Evolutionary conservation across 768 basidiomycete genomes (phyloP).

Genomic region (Suillus hirtellus): DNA sequence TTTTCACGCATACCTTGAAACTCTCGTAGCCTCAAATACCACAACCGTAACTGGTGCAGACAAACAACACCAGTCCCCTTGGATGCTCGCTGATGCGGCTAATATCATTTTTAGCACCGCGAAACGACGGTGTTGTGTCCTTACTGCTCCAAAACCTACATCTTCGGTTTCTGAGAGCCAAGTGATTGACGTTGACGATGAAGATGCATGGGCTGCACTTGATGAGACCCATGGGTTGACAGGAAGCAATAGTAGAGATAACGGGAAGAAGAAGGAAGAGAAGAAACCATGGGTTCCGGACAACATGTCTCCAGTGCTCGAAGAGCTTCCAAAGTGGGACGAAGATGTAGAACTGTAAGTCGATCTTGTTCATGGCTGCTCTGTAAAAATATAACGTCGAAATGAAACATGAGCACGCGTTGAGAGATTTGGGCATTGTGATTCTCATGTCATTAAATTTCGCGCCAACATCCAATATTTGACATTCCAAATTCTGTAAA

Average conservation of each 20-base stretch:
- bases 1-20: slow-evolving; percentile 91
- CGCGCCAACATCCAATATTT: too few relatives aligned
- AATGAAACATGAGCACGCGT: too few relatives aligned
- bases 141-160: slow-evolving; percentile 31
- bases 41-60: slow-evolving; percentile 48
- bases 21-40: slow-evolving; percentile 68
- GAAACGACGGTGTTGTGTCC: slow-evolving; percentile 76
- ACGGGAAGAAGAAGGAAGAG: slow-evolving; percentile 13
- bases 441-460: too few relatives aligned
- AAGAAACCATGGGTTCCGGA: slow-evolving; percentile 62
- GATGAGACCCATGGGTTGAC: slow-evolving; percentile 56
- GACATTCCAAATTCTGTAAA: too few relatives aligned
- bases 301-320: slow-evolving; percentile 82
- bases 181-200: slow-evolving; percentile 53
- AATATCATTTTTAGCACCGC: slow-evolving; percentile 82
- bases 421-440: too few relatives aligned
- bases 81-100: slow-evolving; percentile 93
- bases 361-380: too few relatives aligned
- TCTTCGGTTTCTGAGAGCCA: slow-evolving; percentile 22
- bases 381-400: too few relatives aligned
- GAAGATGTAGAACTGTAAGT: too few relatives aligned
- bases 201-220: slow-evolving; percentile 75
- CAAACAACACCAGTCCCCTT: slow-evolving; percentile 74
- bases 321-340: slow-evolving; percentile 97
- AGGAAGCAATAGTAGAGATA: neutral